Conservation (phyloP, 805 yeast genomes). For the Sugiyamaella boreocaroliniensis region DNA sequence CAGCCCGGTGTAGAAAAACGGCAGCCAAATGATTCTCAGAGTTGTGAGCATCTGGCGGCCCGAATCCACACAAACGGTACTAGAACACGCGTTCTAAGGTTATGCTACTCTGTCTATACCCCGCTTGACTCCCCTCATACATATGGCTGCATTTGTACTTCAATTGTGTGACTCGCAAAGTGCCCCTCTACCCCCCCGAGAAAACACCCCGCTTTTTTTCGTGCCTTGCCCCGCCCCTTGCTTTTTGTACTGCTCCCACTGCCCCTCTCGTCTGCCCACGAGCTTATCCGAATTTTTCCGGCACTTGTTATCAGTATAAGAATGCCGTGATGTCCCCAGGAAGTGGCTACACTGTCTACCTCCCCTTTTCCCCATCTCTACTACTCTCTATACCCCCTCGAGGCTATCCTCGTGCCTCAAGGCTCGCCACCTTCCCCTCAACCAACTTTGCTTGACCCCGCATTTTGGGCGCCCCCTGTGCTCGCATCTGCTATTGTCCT, state of each 20-base stretch:
- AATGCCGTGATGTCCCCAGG: background rate
- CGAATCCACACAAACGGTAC: too few relatives aligned
- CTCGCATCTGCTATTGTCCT: background rate
- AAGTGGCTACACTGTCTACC: background rate
- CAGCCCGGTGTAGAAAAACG: too few relatives aligned
- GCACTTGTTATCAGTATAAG: background rate
- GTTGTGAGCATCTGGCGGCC: too few relatives aligned
- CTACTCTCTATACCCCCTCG: background rate
- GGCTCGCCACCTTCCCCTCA: too few relatives aligned
- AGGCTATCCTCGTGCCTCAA: background rate
- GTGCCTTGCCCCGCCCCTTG: background rate
- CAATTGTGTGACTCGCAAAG: too few relatives aligned
- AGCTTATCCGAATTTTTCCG: background rate
- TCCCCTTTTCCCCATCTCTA: background rate
- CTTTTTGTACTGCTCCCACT: background rate
- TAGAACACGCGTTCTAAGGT: too few relatives aligned
- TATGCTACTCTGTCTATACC: too few relatives aligned
- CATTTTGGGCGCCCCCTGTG: background rate
- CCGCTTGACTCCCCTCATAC: too few relatives aligned
- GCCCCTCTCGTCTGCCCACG: background rate
- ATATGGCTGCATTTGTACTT: too few relatives aligned
- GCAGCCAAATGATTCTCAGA: too few relatives aligned
- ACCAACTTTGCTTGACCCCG: background rate
- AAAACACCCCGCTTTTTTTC: too few relatives aligned
- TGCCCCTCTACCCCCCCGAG: too few relatives aligned